Conservation (phyloP, 140 eudicot species). For the Flaveria floridana region DNA sequence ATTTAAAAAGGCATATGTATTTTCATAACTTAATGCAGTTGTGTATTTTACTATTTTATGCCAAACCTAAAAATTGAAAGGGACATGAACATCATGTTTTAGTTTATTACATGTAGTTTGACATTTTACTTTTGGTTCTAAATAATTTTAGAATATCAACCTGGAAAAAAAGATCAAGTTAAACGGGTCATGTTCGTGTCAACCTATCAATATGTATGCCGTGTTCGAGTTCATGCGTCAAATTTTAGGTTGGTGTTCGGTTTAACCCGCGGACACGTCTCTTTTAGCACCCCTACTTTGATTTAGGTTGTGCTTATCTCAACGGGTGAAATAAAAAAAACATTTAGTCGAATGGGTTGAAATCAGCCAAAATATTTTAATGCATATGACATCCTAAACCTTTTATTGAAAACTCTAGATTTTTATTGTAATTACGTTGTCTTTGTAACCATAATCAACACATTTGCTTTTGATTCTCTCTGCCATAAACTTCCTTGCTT, state of each 20-base stretch:
- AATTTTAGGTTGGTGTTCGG: too few relatives aligned
- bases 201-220: too few relatives aligned
- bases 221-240: too few relatives aligned
- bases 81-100: neutral
- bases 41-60: neutral
- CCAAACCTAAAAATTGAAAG: neutral
- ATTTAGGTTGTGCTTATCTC: neutral
- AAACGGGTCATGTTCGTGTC: neutral
- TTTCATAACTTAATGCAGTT: neutral
- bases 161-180: neutral
- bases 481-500: neutral
- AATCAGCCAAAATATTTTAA: neutral
- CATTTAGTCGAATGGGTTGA: neutral
- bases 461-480: neutral
- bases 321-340: neutral
- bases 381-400: neutral
- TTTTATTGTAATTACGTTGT: neutral
- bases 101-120: neutral
- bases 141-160: neutral
- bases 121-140: neutral
- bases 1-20: neutral
- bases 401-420: neutral
- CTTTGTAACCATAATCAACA: neutral
- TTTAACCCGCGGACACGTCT: too few relatives aligned
- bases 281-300: neutral